Percentiles rank a stretch among this genome's conserved stretches.
phyloP scores from a whole-genome alignment of 1,284 basidiomycete genomes.

The Xerocomus amazonicus region DNA sequence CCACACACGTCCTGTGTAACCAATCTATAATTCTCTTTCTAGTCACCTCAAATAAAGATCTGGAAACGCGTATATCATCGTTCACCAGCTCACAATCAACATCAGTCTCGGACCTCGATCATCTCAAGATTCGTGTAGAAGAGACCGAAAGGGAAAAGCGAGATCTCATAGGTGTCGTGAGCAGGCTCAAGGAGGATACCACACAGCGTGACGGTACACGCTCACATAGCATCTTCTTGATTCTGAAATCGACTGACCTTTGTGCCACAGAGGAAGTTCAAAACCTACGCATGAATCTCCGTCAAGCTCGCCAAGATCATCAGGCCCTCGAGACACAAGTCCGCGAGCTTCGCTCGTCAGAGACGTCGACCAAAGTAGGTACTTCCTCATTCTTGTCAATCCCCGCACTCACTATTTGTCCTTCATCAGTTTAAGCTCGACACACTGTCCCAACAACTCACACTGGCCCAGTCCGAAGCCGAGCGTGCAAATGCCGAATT shows the following conservation, averaged over 20 bases:
- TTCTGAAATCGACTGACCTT: conserved; percentile 8
- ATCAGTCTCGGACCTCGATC: conserved; percentile 58
- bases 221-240: background rate
- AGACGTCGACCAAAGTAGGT: conserved; percentile 65
- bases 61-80: conserved; percentile 53
- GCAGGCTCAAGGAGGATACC: conserved; percentile 67
- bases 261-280: conserved; percentile 58
- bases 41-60: conserved; percentile 50
- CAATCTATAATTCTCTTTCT: conserved; percentile 9
- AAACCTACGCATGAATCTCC: conserved; percentile 61
- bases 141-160: conserved; percentile 78
- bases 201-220: conserved; percentile 60
- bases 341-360: conserved; percentile 64
- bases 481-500: conserved; percentile 65
- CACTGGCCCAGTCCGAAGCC: conserved; percentile 67
- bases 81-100: conserved; percentile 53
- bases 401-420: background rate
- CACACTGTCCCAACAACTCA: conserved; percentile 72
- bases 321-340: conserved; percentile 61
- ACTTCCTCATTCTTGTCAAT: background rate
- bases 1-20: conserved; percentile 1
- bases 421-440: conserved; percentile 70
- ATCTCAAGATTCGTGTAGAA: conserved; percentile 56
- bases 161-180: conserved; percentile 70
- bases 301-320: conserved; percentile 72